phyloP scores from a whole-genome alignment of 2,329 filamentous ascomycete genomes.

The Aspergillus pseudoterreus region DNA sequence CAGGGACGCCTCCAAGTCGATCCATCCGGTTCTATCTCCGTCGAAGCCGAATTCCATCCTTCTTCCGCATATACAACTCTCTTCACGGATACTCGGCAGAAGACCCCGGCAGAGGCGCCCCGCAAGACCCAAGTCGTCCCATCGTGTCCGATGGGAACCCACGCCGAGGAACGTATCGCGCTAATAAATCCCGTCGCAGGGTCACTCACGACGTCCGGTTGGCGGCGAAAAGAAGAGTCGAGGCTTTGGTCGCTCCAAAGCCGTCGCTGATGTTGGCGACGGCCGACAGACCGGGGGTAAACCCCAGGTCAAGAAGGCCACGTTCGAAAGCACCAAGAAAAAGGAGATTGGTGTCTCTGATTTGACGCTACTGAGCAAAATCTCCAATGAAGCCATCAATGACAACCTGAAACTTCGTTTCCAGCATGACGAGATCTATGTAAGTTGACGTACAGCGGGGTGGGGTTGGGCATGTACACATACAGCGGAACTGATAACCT shows the following conservation, averaged over 20 bases:
- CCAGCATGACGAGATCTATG: constrained; percentile 94
- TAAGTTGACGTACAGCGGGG: constrained; percentile 35
- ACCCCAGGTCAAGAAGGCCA: constrained; percentile 86
- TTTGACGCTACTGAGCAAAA: constrained; percentile 94
- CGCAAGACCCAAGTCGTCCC: too few species aligned
- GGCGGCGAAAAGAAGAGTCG: constrained; percentile 43
- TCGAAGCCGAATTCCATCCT: too few species aligned
- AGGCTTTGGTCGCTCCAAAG: constrained; percentile 40
- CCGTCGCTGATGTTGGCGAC: constrained; percentile 39
- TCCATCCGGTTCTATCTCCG: too few species aligned
- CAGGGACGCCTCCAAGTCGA: too few species aligned
- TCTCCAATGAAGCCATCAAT: constrained; percentile 98
- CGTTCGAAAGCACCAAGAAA: constrained; percentile 95
- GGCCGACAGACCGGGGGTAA: constrained; percentile 47
- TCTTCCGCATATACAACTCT: too few species aligned
- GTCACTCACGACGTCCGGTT: constrained; percentile 42
- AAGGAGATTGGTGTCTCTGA: constrained; percentile 99
- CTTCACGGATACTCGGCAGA: too few species aligned
- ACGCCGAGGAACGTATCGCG: neutral
- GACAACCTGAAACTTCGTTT: constrained; percentile 98
- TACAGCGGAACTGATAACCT: constrained; percentile 12
- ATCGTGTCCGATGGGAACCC: neutral
- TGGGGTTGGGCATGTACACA: constrained; percentile 10
- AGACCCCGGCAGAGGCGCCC: too few species aligned
- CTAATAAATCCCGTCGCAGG: constrained; percentile 27